Evolutionary conservation across 2,329 filamentous ascomycete genomes (phyloP).

Genomic region (Calonectria ilicicola): DNA sequence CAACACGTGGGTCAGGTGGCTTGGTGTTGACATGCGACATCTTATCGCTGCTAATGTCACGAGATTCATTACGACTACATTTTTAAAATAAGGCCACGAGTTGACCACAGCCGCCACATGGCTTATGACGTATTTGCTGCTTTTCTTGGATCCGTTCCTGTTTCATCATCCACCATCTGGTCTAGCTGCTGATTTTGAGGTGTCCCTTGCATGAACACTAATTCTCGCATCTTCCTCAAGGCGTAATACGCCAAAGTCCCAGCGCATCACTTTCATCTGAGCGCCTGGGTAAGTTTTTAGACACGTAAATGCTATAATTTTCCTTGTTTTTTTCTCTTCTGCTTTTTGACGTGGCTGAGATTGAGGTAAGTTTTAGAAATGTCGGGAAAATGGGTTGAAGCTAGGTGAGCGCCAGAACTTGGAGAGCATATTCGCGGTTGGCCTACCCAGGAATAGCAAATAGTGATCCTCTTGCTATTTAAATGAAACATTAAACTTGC

Average conservation of each 20-base stretch:
- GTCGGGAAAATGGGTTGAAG: not conserved
- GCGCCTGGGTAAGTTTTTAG: not conserved
- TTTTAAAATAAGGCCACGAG: conserved; percentile 14
- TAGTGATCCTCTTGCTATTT: not conserved
- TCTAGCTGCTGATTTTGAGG: not conserved
- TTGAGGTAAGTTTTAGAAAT: not conserved
- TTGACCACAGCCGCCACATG: conserved; percentile 34
- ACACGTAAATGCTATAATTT: not conserved
- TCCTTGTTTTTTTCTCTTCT: not conserved
- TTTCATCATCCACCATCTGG: conserved; percentile 8
- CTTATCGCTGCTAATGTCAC: conserved; percentile 32
- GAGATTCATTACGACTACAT: conserved; percentile 21
- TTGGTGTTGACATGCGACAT: conserved; percentile 40
- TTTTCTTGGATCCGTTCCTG: conserved; percentile 23
- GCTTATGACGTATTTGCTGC: conserved; percentile 22
- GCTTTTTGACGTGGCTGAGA: not conserved
- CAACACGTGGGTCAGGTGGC: conserved; percentile 42
- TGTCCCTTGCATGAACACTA: conserved; percentile 13
- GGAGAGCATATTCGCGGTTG: not conserved
- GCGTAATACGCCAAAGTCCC: no score
- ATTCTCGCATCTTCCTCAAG: not conserved
- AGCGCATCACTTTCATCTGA: not conserved
- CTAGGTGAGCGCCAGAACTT: no score
- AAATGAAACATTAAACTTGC: not conserved
- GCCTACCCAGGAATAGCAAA: not conserved